These are phyloP conservation scores for Neurospora intermedia DNA, from an alignment of 495 filamentous ascomycete genomes.

Conservation along the genomic window DNA sequence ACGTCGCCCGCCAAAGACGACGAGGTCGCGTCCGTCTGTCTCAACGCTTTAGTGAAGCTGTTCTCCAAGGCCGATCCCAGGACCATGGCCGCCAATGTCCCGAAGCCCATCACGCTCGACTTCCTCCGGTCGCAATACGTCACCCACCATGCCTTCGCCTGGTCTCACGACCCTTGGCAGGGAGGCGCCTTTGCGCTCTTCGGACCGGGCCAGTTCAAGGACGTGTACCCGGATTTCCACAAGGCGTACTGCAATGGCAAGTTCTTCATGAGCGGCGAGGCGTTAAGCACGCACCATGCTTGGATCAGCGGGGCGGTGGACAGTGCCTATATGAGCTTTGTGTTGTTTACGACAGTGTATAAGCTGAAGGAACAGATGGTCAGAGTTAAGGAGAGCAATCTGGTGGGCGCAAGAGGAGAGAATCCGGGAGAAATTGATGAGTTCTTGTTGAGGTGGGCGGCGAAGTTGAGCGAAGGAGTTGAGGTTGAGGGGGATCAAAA, in stretches of 20 bases:
- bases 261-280: conserved; percentile 31
- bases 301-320: conserved; percentile 33
- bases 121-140: conserved; percentile 11
- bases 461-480: not conserved
- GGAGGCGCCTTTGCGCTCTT: conserved; percentile 37
- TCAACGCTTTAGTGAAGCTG: conserved; percentile 7
- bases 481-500: not conserved
- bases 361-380: not conserved
- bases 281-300: conserved; percentile 30
- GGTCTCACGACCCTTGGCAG: conserved; percentile 26
- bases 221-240: conserved; percentile 19
- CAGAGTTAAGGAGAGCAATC: not conserved
- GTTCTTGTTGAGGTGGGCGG: not conserved
- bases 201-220: conserved; percentile 32
- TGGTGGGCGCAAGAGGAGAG: not conserved
- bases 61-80: not conserved
- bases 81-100: conserved; percentile 3
- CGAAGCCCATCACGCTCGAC: conserved; percentile 2
- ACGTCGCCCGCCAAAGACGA: conserved; percentile 15
- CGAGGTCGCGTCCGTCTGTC: conserved; percentile 2
- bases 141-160: conserved; percentile 25
- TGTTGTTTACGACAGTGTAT: not conserved
- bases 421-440: conserved; percentile 2
- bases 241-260: conserved; percentile 15
- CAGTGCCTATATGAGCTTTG: conserved; percentile 4